Percentiles rank a stretch among this genome's conserved stretches.
These are phyloP conservation scores for Prunus kanzakura DNA, from an alignment of 306 rosid species.

Conservation along the genomic window DNA sequence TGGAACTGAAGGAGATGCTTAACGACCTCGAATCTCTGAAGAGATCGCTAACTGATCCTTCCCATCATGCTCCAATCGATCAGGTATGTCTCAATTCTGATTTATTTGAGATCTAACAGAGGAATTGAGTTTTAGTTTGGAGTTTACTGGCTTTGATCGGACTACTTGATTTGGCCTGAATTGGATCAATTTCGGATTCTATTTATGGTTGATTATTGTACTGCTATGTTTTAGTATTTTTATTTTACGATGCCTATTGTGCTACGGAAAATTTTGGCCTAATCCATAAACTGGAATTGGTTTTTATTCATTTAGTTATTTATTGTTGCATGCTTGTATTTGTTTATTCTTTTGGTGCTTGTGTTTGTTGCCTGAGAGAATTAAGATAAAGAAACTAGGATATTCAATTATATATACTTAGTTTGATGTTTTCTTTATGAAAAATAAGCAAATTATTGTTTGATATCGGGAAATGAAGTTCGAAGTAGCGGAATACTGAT, in stretches of 20 bases:
- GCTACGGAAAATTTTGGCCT: too few relatives aligned
- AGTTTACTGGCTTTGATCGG: not conserved
- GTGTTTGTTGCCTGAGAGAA: not conserved
- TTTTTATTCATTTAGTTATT: not conserved
- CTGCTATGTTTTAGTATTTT: too few relatives aligned
- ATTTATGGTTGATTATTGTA: not conserved
- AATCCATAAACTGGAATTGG: not conserved
- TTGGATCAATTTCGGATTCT: not conserved
- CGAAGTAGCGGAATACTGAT: not conserved
- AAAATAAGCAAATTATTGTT: not conserved
- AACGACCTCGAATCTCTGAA: constrained; percentile 73
- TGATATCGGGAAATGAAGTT: not conserved
- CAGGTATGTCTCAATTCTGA: constrained; percentile 43
- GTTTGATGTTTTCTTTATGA: not conserved
- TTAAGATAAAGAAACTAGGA: not conserved
- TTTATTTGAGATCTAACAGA: not conserved
- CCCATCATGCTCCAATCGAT: constrained; percentile 46
- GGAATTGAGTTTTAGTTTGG: constrained; percentile 9
- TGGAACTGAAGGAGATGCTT: constrained; percentile 55
- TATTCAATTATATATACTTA: not conserved
- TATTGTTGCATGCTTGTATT: not conserved
- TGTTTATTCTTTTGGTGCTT: not conserved
- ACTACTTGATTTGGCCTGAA: not conserved
- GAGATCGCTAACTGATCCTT: constrained; percentile 64
- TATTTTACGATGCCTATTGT: too few relatives aligned